Conservation (phyloP, 2,329 filamentous ascomycete genomes). For the Malbranchea cinnamomea region DNA sequence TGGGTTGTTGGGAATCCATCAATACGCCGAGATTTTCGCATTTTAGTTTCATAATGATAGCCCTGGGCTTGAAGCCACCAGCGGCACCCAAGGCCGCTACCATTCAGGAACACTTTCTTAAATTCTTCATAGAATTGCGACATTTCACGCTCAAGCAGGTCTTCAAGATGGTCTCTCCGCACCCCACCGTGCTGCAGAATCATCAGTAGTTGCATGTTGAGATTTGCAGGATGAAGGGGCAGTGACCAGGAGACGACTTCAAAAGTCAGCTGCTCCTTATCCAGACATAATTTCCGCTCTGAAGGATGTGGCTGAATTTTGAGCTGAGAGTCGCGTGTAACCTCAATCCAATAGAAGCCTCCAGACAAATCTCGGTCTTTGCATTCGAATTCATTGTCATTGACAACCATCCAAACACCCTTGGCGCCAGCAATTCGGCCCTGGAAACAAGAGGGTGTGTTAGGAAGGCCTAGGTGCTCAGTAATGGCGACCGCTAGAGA, state of each 20-base stretch:
- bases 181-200: slow-evolving; percentile 41
- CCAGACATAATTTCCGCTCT: slow-evolving; percentile 18
- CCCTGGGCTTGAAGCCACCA: slow-evolving; percentile 12
- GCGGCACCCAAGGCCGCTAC: slow-evolving; percentile 20
- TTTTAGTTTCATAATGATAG: background rate
- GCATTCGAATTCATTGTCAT: slow-evolving; percentile 15
- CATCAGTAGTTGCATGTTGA: slow-evolving; percentile 41
- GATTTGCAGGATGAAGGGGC: slow-evolving; percentile 26
- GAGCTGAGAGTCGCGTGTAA: slow-evolving; percentile 41
- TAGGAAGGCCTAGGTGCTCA: slow-evolving; percentile 24
- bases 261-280: slow-evolving; percentile 37
- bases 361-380: slow-evolving; percentile 16
- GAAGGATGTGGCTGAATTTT: slow-evolving; percentile 37
- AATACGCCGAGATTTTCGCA: slow-evolving; percentile 12
- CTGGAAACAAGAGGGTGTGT: slow-evolving; percentile 38
- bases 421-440: slow-evolving; percentile 45
- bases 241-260: slow-evolving; percentile 38
- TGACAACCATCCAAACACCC: slow-evolving; percentile 45
- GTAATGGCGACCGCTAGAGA: slow-evolving; percentile 34
- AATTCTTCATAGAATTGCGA: slow-evolving; percentile 21
- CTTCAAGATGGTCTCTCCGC: slow-evolving; percentile 24
- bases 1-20: slow-evolving; percentile 23
- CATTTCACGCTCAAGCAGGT: slow-evolving; percentile 26
- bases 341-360: slow-evolving; percentile 39
- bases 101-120: slow-evolving; percentile 21